Evolutionary conservation across 768 basidiomycete species (phyloP), one percentile per base, ranked within the genome.

Genomic region (Amyloporia xantha): DNA sequence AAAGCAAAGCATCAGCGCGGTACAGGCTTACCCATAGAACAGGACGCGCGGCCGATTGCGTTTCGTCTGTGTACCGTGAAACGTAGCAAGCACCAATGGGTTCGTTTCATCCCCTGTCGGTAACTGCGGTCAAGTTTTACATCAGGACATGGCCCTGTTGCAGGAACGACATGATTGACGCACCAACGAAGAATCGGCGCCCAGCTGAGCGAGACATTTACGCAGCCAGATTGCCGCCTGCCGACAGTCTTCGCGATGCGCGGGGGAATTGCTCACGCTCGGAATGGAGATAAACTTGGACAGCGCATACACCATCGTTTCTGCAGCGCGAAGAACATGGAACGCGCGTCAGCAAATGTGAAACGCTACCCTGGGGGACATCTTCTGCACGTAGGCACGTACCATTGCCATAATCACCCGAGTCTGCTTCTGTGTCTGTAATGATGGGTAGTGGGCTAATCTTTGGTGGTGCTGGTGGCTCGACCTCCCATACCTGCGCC

Each of bases 161-260:
- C 11, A 28, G 25, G 3, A 26, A 30, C 12, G 17, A 13, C 27
- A 12, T 23, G n/a, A 4, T 17, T 2, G 2, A 38, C 79, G 62
- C 47, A 91, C 88, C 39, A 98, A 69, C 7, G 75, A 70, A 0
- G 92, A 78, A 30, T 84, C 77, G 2, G 93, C 94, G 13, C 96
- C 96, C 17, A 98, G 76, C 63, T 95, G 90, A 1, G 75, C 75
- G 13, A 99, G 69, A 58, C 90, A 90, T 56, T 91, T 92, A 60
- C 86, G 86, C 48, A 98, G 68, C 84, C 92, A 93, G 38, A 94
- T 84, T 4, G 92, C 93, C 1, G 91, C 89, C 62, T 98, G 95
- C 45, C 92, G 78, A 62, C 96, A 99, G 62, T 94, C 86, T 63
- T 91, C 91, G 48, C 80, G 75, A 61, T 87, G 79, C 1, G 68